These are phyloP conservation scores for Aureobasidium sp. DNA, from an alignment of 2,329 filamentous ascomycete species.

Conservation along the genomic window DNA sequence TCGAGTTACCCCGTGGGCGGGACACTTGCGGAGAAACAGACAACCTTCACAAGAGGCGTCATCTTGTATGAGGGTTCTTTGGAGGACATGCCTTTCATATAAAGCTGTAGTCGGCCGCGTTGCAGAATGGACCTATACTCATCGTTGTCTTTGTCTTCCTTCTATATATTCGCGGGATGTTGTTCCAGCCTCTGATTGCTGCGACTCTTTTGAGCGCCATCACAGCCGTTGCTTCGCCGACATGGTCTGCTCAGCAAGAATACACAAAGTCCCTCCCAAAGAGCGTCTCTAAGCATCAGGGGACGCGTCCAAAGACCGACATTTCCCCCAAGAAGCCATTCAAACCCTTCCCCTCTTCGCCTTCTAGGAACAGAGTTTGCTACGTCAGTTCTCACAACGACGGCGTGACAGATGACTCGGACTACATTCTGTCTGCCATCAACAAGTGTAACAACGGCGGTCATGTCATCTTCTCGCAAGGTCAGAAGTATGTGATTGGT, in stretches of 20 bases:
- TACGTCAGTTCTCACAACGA: constrained; percentile 33
- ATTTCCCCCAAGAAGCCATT: constrained; percentile 32
- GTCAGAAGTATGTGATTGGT: constrained; percentile 53
- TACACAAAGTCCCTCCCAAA: constrained; percentile 21
- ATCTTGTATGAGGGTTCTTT: not conserved
- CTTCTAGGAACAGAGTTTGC: constrained; percentile 32
- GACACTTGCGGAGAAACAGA: constrained; percentile 12
- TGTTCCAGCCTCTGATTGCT: constrained; percentile 12
- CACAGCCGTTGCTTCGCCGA: constrained; percentile 19
- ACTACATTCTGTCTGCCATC: constrained; percentile 48
- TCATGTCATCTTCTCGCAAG: constrained; percentile 51
- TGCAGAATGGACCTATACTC: not conserved
- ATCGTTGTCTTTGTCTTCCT: not conserved
- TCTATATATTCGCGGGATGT: constrained; percentile 1
- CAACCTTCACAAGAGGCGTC: not conserved
- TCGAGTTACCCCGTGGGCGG: constrained; percentile 4
- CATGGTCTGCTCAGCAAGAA: constrained; percentile 26
- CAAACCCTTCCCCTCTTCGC: constrained; percentile 29
- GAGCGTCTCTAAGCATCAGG: constrained; percentile 20
- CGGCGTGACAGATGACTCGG: constrained; percentile 42
- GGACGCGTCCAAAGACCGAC: constrained; percentile 27
- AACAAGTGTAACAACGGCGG: constrained; percentile 57
- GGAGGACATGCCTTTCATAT: not conserved
- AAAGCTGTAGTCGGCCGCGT: not conserved
- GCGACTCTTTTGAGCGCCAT: constrained; percentile 19